Base-by-base conservation (phyloP, 192 early-diverging fungal species). In the Coemansia sp. region DNA sequence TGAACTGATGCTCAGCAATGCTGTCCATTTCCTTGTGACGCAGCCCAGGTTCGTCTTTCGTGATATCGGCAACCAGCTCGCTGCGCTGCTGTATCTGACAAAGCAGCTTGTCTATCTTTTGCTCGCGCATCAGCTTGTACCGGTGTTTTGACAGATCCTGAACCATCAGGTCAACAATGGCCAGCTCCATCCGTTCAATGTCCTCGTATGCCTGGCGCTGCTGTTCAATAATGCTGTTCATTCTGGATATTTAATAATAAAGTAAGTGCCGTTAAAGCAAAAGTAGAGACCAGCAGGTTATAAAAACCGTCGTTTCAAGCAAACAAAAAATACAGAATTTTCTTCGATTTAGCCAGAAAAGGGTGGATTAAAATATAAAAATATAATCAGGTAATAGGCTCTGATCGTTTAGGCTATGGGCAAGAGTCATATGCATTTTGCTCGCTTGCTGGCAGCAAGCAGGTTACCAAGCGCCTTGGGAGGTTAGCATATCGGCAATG, bases 161-260 rank as follows among this genome's bases (percentile, higher is more conserved):
- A 66, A 92, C 83, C 70, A 93, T 88, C 71, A 94, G 88, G 66
- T 89, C 85, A 10, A 95, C 94, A 29, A 90, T 86, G 0, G 92
- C 94, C 66, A 92, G 85, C 73, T 97, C 94, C n/a, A 96, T 67
- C 31, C 93, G 89, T 81, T 99, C 96, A 61, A 94, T 87, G 68
- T 95, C 92, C 83, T 99, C 95, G 71, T 95, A 89, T 22, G 87
- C 85, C 48, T 75, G 81, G 12, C 94, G 85, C 73, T 92, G 91
- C 58, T 83, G 76, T 61, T 95, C 93, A 6, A 93, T 73, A 38
- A 89, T 82, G 50, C 77, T 85, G 48, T 87, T 77, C 87, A 88
- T 88, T 32, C 4, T 45, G 42, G 2, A 12, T 3, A 14, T 16
- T 56, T 30, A 29, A 56, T 10, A 2, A 55, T n/a, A n/a, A n/a